Base-by-base conservation (phyloP, 345 rosid species). In the Passiflora organensis region DNA sequence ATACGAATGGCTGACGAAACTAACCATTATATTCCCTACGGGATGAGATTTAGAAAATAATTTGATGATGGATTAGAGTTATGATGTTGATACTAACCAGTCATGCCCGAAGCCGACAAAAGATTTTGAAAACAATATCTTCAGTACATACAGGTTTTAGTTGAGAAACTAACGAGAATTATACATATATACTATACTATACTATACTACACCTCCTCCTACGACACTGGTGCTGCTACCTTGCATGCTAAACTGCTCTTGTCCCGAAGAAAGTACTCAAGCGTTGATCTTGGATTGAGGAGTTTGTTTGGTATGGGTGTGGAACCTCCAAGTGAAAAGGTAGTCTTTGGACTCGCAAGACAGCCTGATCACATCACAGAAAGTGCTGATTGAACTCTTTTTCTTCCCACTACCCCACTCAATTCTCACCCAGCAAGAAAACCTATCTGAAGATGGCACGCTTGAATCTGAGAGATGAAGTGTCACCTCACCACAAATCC, bases 401-500 rank as follows among this genome's bases (percentile, higher is more conserved):
- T 72, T 71, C 24, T 81, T 87, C 1, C 67, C 72, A 32, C 60
- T 77, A 32, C 72, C 84, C 98, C 99, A 93, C 36, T 83, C 94
- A 53, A 93, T 89, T 74, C 72, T 85, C 62, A 70, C 95, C 97
- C 99, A 82, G 69, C 99, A 86, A 20, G 87, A 81, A 58, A 93
- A 93, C 58, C 85, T 84, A 22, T 67, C 70, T 32, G 82, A 64
- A 43, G 45, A 38, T 1, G 81, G 86, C 46, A 77, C 54, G 51
- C 48, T 61, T 19, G 75, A 58, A 34, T 75, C 78, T 39, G 69
- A 66, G 38, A 82, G 61, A 57, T 56, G 72, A 43, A 93, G 84
- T 62, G 54, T 64, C 56, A 93, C 97, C 65, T 81, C 88, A 12
- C 99, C 97, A 51, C 94, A 77, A 6, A 93, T 93, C 73, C 96